Evolutionary conservation across 2,329 filamentous ascomycete species (phyloP).

Genomic region (Diplodia corticola): DNA sequence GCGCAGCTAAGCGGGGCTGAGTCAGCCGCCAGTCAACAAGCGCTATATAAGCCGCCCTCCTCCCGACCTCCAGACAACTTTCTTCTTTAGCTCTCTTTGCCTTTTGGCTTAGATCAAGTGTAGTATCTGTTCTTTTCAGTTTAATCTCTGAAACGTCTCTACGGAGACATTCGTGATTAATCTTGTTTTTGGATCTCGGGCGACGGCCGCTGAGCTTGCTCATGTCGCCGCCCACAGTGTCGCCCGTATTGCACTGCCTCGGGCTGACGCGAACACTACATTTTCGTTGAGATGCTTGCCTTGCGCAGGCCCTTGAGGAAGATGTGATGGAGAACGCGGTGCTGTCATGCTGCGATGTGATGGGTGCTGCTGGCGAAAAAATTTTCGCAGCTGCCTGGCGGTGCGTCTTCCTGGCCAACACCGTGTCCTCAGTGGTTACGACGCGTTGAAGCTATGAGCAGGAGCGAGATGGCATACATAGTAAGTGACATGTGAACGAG

Average conservation of each 20-base stretch:
- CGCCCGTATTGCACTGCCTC: slow-evolving; percentile 15
- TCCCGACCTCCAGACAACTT: background rate
- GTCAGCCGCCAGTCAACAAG: background rate
- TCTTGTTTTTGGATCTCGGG: slow-evolving; percentile 6
- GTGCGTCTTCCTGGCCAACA: background rate
- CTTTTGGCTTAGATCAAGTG: slow-evolving; percentile 20
- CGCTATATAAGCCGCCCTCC: background rate
- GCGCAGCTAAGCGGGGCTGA: too few species aligned
- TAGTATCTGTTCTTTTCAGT: slow-evolving; percentile 23
- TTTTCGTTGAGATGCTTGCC: slow-evolving; percentile 10
- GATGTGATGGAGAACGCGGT: background rate
- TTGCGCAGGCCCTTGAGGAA: slow-evolving; percentile 17
- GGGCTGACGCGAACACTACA: slow-evolving; percentile 17
- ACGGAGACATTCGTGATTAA: slow-evolving; percentile 16
- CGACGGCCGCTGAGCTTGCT: slow-evolving; percentile 20
- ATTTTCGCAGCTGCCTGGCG: background rate
- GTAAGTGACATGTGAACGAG: background rate
- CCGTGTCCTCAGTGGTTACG: background rate
- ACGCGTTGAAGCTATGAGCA: background rate
- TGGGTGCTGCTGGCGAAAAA: background rate
- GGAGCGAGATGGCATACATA: background rate
- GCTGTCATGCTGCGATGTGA: too few species aligned
- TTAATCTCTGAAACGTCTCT: slow-evolving; percentile 16
- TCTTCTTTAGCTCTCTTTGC: slow-evolving; percentile 20
- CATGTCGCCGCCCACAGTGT: slow-evolving; percentile 18